Evolutionary conservation across 176 grass and related monocot genomes (phyloP), one percentile per base, ranked within the genome.

Genomic region (Phoenix roebelenii): DNA sequence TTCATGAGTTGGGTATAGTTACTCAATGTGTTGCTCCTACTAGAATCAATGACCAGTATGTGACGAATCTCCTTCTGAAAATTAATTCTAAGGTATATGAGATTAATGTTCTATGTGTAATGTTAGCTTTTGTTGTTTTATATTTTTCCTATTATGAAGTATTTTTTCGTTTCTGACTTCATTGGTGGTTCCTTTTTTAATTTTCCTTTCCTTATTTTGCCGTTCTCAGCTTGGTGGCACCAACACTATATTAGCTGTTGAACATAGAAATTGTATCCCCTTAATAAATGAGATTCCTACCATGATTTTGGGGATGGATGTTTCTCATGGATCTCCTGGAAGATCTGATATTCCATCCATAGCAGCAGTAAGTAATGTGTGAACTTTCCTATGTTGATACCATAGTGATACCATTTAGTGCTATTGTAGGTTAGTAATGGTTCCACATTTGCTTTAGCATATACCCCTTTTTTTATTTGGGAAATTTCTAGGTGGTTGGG

Each of bases 11-110:
- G 77, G 91, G 91, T 71, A 86, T 96, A 63, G 68, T 77, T 51
- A 96, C 91, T 70, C 86, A 96, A 73, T 96, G 86, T 63, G 74
- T 96, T 72, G 79, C 76, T 79, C 86, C 86, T 53, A 78, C 44
- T 74, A 89, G 80, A 71, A 89, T 90, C 76, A 95, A 90, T 63
- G 86, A 95, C 68, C 91, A 95, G 51, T 95, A 90, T 62, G 82
- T 90, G 49, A 90, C 91, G 55, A 96, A 96, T 80, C 74, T 96
- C 71, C 86, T 96, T 63, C 68, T 96, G 18, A 96, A 96, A 78
- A 87, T 96, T 29, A 96, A 96, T 90, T 70, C 83, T 61, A 96
- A 96, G 91, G 83, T 96, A 73, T 29, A 54, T 6, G 49, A 66
- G 55, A 29, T 49, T 35, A 25, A 39, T 39, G 32, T 39, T 10